A percentile compares a stretch with the other conserved stretches of the same genome.
Evolutionary conservation across 2,329 filamentous ascomycete species (phyloP).

Genomic region (Aureobasidium sp.): DNA sequence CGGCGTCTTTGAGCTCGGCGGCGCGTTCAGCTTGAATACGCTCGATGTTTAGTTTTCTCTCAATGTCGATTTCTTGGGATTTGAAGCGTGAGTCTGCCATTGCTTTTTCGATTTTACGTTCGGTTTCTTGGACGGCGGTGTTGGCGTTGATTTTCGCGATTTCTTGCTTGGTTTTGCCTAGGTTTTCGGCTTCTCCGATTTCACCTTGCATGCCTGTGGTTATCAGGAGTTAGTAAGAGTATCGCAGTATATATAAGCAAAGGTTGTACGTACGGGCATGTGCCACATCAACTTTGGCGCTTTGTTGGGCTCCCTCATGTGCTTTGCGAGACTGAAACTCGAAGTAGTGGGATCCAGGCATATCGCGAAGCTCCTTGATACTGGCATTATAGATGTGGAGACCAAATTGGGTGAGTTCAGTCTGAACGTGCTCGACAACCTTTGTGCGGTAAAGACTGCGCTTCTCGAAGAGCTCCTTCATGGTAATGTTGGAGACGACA

Average conservation of each 20-base stretch:
- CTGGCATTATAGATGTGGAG: conserved; percentile 60
- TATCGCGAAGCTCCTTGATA: conserved; percentile 80
- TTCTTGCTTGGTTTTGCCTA: conserved; percentile 73
- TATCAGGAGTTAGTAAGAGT: neutral
- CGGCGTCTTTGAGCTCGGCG: conserved; percentile 68
- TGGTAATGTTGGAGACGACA: conserved; percentile 80
- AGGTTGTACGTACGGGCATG: conserved; percentile 30
- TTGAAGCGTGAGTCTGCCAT: conserved; percentile 67
- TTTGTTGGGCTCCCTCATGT: conserved; percentile 52
- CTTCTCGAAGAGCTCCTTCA: conserved; percentile 81
- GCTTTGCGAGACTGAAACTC: conserved; percentile 73
- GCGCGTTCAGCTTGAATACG: conserved; percentile 64
- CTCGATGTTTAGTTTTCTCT: conserved; percentile 65
- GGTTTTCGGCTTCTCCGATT: conserved; percentile 68
- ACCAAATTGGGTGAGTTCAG: conserved; percentile 72
- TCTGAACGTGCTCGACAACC: conserved; percentile 56
- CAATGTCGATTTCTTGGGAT: conserved; percentile 64
- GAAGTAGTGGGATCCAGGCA: conserved; percentile 74
- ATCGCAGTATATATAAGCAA: neutral
- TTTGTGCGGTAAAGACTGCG: conserved; percentile 68
- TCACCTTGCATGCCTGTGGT: conserved; percentile 47
- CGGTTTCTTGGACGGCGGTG: conserved; percentile 75
- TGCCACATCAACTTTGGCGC: conserved; percentile 53
- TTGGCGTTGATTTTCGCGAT: conserved; percentile 83
- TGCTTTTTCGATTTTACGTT: conserved; percentile 74